A percentile compares a stretch with the other conserved stretches of the same genome.
Evolutionary conservation across 805 yeast genomes (phyloP).

Genomic region (Priceomyces melissophilus): DNA sequence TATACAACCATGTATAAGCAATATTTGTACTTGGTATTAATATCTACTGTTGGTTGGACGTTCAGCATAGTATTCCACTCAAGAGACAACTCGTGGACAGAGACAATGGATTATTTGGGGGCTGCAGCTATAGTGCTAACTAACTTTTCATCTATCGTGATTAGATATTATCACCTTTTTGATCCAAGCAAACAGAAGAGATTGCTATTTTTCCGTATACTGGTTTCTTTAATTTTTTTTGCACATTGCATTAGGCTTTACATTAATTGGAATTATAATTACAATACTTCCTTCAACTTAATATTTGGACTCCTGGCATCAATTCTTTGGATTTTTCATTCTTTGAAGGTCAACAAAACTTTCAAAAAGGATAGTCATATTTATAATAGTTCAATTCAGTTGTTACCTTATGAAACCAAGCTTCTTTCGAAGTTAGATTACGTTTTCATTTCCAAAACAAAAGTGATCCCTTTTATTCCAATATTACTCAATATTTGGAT

Average conservation of each 20-base stretch:
- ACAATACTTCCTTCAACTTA: slow-evolving; percentile 32
- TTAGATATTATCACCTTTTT: slow-evolving; percentile 30
- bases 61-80: slow-evolving; percentile 37
- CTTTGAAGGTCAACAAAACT: slow-evolving; percentile 16
- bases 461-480: slow-evolving; percentile 33
- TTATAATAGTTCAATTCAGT: slow-evolving; percentile 34
- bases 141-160: slow-evolving; percentile 32
- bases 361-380: slow-evolving; percentile 14
- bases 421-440: slow-evolving; percentile 29
- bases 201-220: slow-evolving; percentile 16
- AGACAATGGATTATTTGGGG: slow-evolving; percentile 40
- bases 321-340: slow-evolving; percentile 33
- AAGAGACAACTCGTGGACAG: slow-evolving; percentile 35
- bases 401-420: slow-evolving; percentile 38
- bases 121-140: slow-evolving; percentile 36
- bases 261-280: slow-evolving; percentile 37
- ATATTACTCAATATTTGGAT: slow-evolving; percentile 32
- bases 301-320: slow-evolving; percentile 28
- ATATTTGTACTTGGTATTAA: slow-evolving; percentile 23
- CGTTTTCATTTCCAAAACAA: slow-evolving; percentile 23
- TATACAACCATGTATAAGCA: slow-evolving; percentile 25
- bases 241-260: slow-evolving; percentile 27
- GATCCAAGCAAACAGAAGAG: slow-evolving; percentile 4
- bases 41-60: slow-evolving; percentile 35
- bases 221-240: slow-evolving; percentile 16